Percentiles rank a stretch among this genome's conserved stretches.
These are phyloP conservation scores for Suillus fuscotomentosus DNA, from an alignment of 768 basidiomycete genomes.

Conservation along the genomic window DNA sequence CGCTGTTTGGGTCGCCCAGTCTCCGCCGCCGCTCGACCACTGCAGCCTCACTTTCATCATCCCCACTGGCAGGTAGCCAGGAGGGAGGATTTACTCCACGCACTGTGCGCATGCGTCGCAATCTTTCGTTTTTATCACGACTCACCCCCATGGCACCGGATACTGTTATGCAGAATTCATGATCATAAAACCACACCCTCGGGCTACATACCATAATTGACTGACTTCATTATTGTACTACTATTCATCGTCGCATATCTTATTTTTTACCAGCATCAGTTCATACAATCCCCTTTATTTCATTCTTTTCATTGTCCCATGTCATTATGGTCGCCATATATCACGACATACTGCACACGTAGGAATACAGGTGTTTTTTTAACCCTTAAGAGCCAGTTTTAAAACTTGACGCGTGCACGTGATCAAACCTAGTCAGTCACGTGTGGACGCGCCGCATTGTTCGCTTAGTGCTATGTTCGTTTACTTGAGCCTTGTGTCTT, in stretches of 20 bases:
- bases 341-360: slow-evolving; percentile 1
- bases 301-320: slow-evolving; percentile 5
- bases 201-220: not conserved
- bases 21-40: slow-evolving; percentile 20
- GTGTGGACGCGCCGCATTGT: slow-evolving; percentile 5
- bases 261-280: slow-evolving; percentile 5
- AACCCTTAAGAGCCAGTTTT: not conserved
- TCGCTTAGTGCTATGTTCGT: not conserved
- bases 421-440: slow-evolving; percentile 4
- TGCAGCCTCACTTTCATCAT: slow-evolving; percentile 11
- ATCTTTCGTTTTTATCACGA: slow-evolving; percentile 36
- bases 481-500: not conserved
- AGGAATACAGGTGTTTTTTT: not conserved
- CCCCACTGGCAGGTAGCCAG: slow-evolving; percentile 3
- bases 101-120: slow-evolving; percentile 28
- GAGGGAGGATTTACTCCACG: slow-evolving; percentile 17
- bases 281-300: slow-evolving; percentile 11
- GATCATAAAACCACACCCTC: slow-evolving; percentile 8
- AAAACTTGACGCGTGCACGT: not conserved
- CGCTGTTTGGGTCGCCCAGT: slow-evolving; percentile 12
- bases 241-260: slow-evolving; percentile 15
- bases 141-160: slow-evolving; percentile 22
- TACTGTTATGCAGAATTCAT: slow-evolving; percentile 10
- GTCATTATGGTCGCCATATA: not conserved
- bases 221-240: slow-evolving; percentile 5